Evolutionary conservation across 768 basidiomycete species (phyloP), one percentile per base, ranked within the genome.

Genomic region (Leccinellum rugosiceps): DNA sequence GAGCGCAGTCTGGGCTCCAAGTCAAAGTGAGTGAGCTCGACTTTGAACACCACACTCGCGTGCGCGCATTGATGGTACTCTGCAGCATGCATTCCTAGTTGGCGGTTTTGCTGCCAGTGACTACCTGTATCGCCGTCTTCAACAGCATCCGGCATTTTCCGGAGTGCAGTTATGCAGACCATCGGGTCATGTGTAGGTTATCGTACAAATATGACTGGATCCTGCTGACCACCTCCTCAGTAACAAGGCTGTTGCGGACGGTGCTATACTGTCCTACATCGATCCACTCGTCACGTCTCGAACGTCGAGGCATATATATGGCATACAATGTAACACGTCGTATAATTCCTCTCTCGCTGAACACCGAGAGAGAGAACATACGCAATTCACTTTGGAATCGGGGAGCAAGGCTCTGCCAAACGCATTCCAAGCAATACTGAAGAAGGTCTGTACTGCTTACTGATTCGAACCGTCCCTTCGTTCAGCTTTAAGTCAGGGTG

Each of bases 101-200:
- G 81, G 82, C 2, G 80, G 80, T 0, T 83, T 81, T 58, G 76
- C 78, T 0, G 77, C 79, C 13, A 82, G 74, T 50, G 76, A 77
- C 25, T 82, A 74, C 68, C 62, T 83, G 14, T 81, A 76, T 53
- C 58, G 60, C 8, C 69, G 72, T 32, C 75, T 85, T 19, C 75
- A 76, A 17, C 62, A 68, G 17, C 64, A 70, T 2, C 64, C 80
- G 1, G 63, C 60, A 19, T 71, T 72, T 17, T 67, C 72, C 0
- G 74, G 75, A 0, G 62, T 82, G 3, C 68, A 72, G 13, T 64
- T 84, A 4, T 73, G 75, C 50, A 74, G 82, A 15, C 83, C 83
- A 3, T 75, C 80, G 52, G 75, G 74, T 41, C 77, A 80, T 56
- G 72, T 77, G 83, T 83, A 65, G 45, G 45, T 46, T 59, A 4